phyloP scores from a whole-genome alignment of 1,284 basidiomycete species.

The Marasmius oreades region DNA sequence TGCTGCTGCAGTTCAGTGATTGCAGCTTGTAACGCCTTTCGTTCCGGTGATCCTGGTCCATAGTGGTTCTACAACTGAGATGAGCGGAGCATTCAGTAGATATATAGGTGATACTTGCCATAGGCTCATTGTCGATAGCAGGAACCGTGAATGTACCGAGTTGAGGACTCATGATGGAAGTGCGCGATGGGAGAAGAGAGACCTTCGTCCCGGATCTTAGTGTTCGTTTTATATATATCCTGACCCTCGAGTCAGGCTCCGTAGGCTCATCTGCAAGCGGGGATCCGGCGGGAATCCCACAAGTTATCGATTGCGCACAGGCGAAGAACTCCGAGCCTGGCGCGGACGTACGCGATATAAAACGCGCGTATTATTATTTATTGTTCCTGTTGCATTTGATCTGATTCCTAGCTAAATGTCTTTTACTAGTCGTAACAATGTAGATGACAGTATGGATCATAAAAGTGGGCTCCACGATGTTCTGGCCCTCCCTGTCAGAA shows the following conservation, averaged over 20 bases:
- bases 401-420: too few species aligned
- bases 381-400: too few species aligned
- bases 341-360: too few species aligned
- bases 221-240: not conserved
- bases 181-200: not conserved
- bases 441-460: not conserved
- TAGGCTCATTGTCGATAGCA: slow-evolving; percentile 85
- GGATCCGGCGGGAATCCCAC: too few species aligned
- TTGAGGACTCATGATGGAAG: slow-evolving; percentile 39
- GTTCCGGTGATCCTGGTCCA: slow-evolving; percentile 77
- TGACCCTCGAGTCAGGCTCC: not conserved
- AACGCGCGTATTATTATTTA: too few species aligned
- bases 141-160: slow-evolving; percentile 84
- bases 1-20: slow-evolving; percentile 79
- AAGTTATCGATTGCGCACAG: too few species aligned
- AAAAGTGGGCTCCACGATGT: slow-evolving; percentile 12
- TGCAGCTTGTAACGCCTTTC: slow-evolving; percentile 73
- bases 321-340: too few species aligned
- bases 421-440: too few species aligned
- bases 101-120: slow-evolving; percentile 51
- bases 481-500: not conserved
- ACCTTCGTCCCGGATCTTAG: not conserved
- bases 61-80: slow-evolving; percentile 39
- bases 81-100: slow-evolving; percentile 25
- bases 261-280: too few species aligned